Percentiles rank a stretch among this genome's conserved stretches.
These are phyloP conservation scores for Boletus semigastroideus DNA, from an alignment of 1,284 basidiomycete species.

Conservation along the genomic window DNA sequence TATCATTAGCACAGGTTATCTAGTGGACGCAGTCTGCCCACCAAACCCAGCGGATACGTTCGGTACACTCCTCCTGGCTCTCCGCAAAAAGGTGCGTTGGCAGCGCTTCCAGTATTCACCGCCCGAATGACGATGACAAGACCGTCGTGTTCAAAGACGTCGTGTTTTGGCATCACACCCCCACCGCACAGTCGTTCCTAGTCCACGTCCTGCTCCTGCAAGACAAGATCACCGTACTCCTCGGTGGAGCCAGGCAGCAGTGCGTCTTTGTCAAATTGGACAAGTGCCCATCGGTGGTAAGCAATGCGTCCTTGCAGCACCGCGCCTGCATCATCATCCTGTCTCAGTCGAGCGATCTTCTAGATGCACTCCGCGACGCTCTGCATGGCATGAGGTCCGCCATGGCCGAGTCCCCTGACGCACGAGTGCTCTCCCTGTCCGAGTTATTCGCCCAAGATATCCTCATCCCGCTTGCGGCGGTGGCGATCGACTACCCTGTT, in stretches of 20 bases:
- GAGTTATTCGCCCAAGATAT: conserved; percentile 21
- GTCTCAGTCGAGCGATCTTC: conserved; percentile 13
- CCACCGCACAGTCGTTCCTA: conserved; percentile 48
- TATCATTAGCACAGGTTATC: conserved; percentile 23
- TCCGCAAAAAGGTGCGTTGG: conserved; percentile 28
- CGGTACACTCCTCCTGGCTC: conserved; percentile 12
- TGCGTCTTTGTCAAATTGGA: conserved; percentile 25
- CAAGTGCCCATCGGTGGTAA: conserved; percentile 20
- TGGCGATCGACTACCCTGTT: conserved; percentile 58
- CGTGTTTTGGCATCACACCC: conserved; percentile 40
- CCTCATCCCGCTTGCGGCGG: conserved; percentile 49
- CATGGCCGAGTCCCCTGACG: conserved; percentile 21
- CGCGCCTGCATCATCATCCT: neutral
- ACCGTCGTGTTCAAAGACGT: conserved; percentile 36
- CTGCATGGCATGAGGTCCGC: conserved; percentile 18
- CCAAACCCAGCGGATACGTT: conserved; percentile 20
- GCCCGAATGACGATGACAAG: conserved; percentile 3
- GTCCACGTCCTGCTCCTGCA: conserved; percentile 33
- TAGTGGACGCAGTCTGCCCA: conserved; percentile 28
- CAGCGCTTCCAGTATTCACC: neutral
- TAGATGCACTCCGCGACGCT: conserved; percentile 12
- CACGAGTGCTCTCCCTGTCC: conserved; percentile 26
- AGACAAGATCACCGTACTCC: conserved; percentile 9
- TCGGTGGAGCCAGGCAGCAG: neutral
- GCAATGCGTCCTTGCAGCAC: conserved; percentile 3